phyloP scores from a whole-genome alignment of 129 eudicot species.

The Artemisia argyi region DNA sequence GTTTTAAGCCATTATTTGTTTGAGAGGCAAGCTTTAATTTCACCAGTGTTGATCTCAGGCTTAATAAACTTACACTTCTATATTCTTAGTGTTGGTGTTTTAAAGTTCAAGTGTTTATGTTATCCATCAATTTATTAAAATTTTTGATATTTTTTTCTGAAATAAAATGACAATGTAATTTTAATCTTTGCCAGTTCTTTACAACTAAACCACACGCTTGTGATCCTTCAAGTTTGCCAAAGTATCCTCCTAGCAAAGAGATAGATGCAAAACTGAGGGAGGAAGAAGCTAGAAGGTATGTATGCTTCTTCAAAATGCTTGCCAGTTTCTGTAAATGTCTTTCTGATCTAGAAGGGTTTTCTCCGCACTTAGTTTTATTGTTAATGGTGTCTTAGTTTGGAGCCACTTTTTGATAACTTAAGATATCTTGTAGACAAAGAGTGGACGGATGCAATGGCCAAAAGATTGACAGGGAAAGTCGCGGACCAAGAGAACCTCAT shows the following conservation, averaged over 20 bases:
- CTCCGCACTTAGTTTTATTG: too few relatives aligned
- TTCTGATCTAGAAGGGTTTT: too few relatives aligned
- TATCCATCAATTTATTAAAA: not conserved
- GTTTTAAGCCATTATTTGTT: too few relatives aligned
- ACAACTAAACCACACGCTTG: constrained; percentile 72
- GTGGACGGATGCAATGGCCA: constrained; percentile 49
- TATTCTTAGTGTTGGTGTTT: not conserved
- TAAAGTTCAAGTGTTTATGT: constrained; percentile 10
- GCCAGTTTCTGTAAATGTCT: not conserved
- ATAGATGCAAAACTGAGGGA: constrained; percentile 80
- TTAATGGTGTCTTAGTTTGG: too few relatives aligned
- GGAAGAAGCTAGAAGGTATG: constrained; percentile 69
- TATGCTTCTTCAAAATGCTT: not conserved
- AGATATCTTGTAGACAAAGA: constrained; percentile 46
- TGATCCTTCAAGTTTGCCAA: constrained; percentile 82
- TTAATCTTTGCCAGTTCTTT: constrained; percentile 56
- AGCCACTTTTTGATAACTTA: constrained; percentile 8
- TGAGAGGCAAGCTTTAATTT: not conserved
- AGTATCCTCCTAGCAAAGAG: constrained; percentile 94
- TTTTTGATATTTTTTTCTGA: not conserved
- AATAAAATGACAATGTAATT: not conserved
- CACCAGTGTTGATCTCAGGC: too few relatives aligned
- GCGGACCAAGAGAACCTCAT: constrained; percentile 46
- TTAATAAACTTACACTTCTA: too few relatives aligned
- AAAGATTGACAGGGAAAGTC: constrained; percentile 39